A percentile compares a stretch with the other conserved stretches of the same genome.
phyloP scores from a whole-genome alignment of 768 basidiomycete species.

The Hericium alpestre region DNA sequence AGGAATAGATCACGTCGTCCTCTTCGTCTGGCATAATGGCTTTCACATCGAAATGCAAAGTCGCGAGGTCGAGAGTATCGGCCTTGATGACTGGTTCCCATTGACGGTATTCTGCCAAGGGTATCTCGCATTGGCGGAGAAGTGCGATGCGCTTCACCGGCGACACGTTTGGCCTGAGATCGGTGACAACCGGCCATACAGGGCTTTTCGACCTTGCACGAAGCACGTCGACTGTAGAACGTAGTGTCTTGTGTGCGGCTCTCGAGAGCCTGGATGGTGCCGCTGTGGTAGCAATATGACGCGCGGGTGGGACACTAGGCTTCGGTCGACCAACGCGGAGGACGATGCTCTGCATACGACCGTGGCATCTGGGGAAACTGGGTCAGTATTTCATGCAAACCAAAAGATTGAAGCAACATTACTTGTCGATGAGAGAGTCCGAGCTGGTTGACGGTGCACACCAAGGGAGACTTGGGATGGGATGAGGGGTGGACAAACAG shows the following conservation, averaged over 20 bases:
- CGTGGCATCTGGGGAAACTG: neutral
- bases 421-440: neutral
- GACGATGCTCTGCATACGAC: neutral
- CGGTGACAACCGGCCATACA: neutral
- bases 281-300: neutral
- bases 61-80: neutral
- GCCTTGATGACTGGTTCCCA: neutral
- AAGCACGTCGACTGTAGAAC: neutral
- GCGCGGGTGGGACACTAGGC: neutral
- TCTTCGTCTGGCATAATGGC: neutral
- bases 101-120: neutral
- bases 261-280: neutral
- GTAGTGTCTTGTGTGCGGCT: neutral
- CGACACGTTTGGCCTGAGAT: no score
- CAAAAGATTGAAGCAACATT: neutral
- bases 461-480: neutral
- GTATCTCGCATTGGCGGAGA: neutral
- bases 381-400: neutral
- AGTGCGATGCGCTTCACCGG: neutral
- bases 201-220: neutral
- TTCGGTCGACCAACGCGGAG: neutral
- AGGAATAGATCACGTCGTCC: neutral
- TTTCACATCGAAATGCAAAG: neutral
- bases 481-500: neutral
- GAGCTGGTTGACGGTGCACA: neutral